These are phyloP conservation scores for Scedosporium dehoogii DNA, from an alignment of 2,329 filamentous ascomycete genomes.

Conservation along the genomic window DNA sequence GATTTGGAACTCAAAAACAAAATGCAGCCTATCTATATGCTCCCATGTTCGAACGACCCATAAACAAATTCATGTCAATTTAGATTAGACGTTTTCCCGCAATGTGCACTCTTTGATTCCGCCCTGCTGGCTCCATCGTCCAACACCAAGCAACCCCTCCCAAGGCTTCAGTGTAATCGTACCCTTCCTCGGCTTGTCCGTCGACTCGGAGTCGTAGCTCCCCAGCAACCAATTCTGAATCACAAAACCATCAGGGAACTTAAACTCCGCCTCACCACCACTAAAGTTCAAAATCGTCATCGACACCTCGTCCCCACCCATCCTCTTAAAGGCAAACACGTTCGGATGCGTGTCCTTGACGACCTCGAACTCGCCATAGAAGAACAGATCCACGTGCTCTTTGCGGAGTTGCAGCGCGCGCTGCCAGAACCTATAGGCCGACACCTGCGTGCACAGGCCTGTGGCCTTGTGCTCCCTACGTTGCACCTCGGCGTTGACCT, in stretches of 20 bases:
- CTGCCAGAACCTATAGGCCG: slow-evolving; percentile 53
- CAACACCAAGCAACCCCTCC: slow-evolving; percentile 5
- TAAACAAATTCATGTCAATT: background rate
- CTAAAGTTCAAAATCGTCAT: slow-evolving; percentile 7
- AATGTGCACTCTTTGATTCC: background rate
- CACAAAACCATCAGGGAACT: background rate
- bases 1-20: background rate
- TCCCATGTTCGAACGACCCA: background rate
- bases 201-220: slow-evolving; percentile 3
- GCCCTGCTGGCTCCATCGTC: background rate
- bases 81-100: background rate
- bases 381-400: slow-evolving; percentile 49
- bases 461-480: slow-evolving; percentile 12
- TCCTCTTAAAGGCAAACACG: slow-evolving; percentile 1
- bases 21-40: background rate
- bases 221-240: slow-evolving; percentile 1
- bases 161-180: background rate
- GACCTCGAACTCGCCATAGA: slow-evolving; percentile 45
- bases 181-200: background rate
- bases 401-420: slow-evolving; percentile 50
- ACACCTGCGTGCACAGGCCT: slow-evolving; percentile 15
- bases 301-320: background rate
- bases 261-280: background rate
- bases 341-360: slow-evolving; percentile 1
- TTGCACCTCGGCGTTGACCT: slow-evolving; percentile 54